Conservation (phyloP, 495 filamentous ascomycete genomes). For the Penicillium desertorum region DNA sequence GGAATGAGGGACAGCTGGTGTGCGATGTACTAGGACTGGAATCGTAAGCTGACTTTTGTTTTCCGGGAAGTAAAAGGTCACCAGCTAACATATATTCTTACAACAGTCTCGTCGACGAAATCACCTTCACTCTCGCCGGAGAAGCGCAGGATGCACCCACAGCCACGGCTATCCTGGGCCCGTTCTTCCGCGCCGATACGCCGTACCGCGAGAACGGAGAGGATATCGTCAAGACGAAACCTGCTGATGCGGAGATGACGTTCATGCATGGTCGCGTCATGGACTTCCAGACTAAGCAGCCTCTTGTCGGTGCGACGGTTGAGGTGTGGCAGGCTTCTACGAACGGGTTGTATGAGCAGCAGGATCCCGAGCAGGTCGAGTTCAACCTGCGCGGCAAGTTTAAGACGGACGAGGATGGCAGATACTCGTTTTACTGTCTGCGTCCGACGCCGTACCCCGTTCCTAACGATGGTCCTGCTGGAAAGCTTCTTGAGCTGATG, state of each 20-base stretch:
- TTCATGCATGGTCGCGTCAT: slow-evolving; percentile 64
- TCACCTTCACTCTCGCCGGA: slow-evolving; percentile 63
- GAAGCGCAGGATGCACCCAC: slow-evolving; percentile 56
- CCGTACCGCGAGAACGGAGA: slow-evolving; percentile 61
- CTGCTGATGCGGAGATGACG: slow-evolving; percentile 53
- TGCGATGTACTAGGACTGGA: slow-evolving; percentile 74
- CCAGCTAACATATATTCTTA: slow-evolving; percentile 1
- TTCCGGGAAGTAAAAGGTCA: neutral
- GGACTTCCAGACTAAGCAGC: slow-evolving; percentile 54
- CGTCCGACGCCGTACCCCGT: slow-evolving; percentile 72
- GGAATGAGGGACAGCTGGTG: slow-evolving; percentile 72
- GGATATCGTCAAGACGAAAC: slow-evolving; percentile 61
- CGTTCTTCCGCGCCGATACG: slow-evolving; percentile 73
- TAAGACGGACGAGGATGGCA: slow-evolving; percentile 61
- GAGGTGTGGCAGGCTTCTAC: slow-evolving; percentile 78
- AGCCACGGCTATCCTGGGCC: slow-evolving; percentile 71
- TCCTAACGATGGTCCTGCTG: slow-evolving; percentile 60
- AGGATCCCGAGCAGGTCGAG: slow-evolving; percentile 68
- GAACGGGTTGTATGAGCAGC: slow-evolving; percentile 79
- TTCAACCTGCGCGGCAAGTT: slow-evolving; percentile 75
- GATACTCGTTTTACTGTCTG: slow-evolving; percentile 66
- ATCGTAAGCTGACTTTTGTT: slow-evolving; percentile 41
- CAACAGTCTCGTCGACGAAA: slow-evolving; percentile 66
- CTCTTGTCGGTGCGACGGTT: slow-evolving; percentile 61
- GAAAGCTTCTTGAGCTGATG: slow-evolving; percentile 52